Conservation (phyloP, 345 rosid genomes). For the Noccaea bulbosa region DNA sequence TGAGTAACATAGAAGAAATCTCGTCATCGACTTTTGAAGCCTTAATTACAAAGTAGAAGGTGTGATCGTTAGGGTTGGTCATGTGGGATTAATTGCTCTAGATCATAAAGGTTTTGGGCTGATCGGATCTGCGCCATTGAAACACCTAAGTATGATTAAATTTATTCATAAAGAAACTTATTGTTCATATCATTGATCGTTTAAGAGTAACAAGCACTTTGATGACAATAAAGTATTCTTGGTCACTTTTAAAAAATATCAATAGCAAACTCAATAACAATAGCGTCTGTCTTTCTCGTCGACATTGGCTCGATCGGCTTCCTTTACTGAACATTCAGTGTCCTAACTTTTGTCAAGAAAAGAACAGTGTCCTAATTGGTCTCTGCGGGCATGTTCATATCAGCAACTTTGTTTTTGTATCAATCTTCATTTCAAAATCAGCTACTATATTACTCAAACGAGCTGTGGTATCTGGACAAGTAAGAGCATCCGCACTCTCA, state of each 20-base stretch:
- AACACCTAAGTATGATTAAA: background rate
- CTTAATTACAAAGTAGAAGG: background rate
- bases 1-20: background rate
- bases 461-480: background rate
- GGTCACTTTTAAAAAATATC: background rate
- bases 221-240: background rate
- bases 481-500: too few relatives aligned
- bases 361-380: background rate
- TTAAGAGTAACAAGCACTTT: background rate
- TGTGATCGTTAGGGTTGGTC: background rate
- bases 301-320: background rate
- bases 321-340: background rate
- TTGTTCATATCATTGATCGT: background rate
- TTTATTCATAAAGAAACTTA: background rate
- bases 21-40: background rate
- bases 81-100: background rate
- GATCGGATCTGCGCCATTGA: background rate
- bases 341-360: background rate
- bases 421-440: slow-evolving; percentile 2
- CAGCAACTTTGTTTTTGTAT: background rate
- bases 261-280: background rate
- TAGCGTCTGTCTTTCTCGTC: background rate
- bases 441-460: background rate
- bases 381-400: slow-evolving; percentile 1
- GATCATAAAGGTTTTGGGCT: background rate